Conservation (phyloP, 495 filamentous ascomycete species). For the Entonaema liquescens region DNA sequence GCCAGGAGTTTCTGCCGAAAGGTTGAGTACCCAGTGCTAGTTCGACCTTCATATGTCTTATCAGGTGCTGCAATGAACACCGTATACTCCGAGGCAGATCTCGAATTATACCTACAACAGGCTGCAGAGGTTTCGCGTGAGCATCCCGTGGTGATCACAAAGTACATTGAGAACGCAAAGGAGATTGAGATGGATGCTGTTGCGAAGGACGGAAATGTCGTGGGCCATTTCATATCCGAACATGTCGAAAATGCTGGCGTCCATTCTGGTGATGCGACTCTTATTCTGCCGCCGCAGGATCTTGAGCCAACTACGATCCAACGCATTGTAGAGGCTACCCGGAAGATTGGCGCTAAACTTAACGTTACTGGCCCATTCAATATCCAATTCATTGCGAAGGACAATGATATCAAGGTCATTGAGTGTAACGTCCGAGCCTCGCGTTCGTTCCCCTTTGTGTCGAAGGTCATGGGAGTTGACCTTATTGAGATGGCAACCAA, state of each 20-base stretch:
- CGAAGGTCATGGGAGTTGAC: conserved; percentile 98
- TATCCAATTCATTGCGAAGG: conserved; percentile 99
- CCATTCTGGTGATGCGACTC: conserved; percentile 93
- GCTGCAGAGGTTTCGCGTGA: conserved; percentile 92
- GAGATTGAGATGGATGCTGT: conserved; percentile 99
- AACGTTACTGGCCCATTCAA: conserved; percentile 98
- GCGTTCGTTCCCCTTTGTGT: conserved; percentile 96
- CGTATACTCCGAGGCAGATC: conserved; percentile 85
- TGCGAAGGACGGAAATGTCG: conserved; percentile 82
- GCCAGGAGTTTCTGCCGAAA: conserved; percentile 83
- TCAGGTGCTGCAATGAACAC: conserved; percentile 98
- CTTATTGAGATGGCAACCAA: conserved; percentile 99
- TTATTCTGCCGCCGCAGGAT: conserved; percentile 95
- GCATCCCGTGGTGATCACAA: conserved; percentile 97
- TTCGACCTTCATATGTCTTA: conserved; percentile 93
- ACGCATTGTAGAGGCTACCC: conserved; percentile 91
- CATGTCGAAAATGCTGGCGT: conserved; percentile 97
- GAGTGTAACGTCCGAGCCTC: conserved; percentile 98
- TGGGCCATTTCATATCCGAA: conserved; percentile 94
- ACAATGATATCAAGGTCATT: conserved; percentile 99
- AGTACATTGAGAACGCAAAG: conserved; percentile 96
- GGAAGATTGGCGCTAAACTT: conserved; percentile 92
- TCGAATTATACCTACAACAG: conserved; percentile 87
- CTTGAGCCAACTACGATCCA: conserved; percentile 86
- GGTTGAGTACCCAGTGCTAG: conserved; percentile 91